Evolutionary conservation across 2,329 filamentous ascomycete species (phyloP).

Genomic region (Didymella glomerata): DNA sequence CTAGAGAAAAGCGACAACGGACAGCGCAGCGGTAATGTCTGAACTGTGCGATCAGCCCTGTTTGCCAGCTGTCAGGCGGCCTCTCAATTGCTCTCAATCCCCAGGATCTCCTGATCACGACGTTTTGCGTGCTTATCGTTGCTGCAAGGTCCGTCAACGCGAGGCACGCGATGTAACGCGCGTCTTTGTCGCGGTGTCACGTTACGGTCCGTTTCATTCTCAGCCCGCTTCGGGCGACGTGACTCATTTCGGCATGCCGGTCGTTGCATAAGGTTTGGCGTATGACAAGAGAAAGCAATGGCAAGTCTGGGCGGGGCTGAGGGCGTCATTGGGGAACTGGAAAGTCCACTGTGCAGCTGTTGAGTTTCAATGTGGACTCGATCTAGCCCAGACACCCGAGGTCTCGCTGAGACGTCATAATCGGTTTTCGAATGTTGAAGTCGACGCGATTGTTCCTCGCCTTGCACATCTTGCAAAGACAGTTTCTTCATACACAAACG

Average conservation of each 20-base stretch:
- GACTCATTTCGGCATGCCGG: slow-evolving; percentile 18
- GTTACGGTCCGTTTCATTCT: slow-evolving; percentile 13
- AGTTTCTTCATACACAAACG: background rate
- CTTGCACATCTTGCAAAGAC: background rate
- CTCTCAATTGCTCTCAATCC: background rate
- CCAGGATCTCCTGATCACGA: background rate
- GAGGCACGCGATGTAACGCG: slow-evolving; percentile 23
- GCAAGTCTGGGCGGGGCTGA: slow-evolving; percentile 8
- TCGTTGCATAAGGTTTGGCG: slow-evolving; percentile 14
- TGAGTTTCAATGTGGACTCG: slow-evolving; percentile 5
- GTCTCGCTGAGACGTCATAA: background rate
- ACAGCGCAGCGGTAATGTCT: slow-evolving; percentile 14
- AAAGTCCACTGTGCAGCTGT: slow-evolving; percentile 7
- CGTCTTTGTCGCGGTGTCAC: slow-evolving; percentile 22
- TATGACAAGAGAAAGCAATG: slow-evolving; percentile 8
- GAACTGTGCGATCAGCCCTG: background rate
- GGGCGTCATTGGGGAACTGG: slow-evolving; percentile 11
- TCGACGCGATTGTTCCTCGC: background rate
- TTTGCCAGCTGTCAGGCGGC: background rate
- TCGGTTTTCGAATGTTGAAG: background rate
- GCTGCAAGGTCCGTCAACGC: slow-evolving; percentile 14
- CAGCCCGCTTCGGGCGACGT: slow-evolving; percentile 10
- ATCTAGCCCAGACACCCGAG: slow-evolving; percentile 2
- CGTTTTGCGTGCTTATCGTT: background rate
- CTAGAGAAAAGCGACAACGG: slow-evolving; percentile 11